phyloP scores from a whole-genome alignment of 2,329 filamentous ascomycete genomes.

The Fusarium odoratissimum region DNA sequence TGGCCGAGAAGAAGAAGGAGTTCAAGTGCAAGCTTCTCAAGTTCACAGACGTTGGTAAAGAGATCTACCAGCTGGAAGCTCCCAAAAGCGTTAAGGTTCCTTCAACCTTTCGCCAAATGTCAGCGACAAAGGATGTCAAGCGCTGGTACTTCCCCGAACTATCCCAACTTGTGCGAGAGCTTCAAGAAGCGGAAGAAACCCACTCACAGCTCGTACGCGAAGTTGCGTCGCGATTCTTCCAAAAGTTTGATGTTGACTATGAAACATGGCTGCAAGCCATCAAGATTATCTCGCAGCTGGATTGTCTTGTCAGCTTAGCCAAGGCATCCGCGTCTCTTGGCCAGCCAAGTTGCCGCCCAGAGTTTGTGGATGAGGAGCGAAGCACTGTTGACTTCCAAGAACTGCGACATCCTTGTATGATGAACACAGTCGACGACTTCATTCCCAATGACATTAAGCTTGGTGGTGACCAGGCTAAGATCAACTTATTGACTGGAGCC shows the following conservation, averaged over 20 bases:
- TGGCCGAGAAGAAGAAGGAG: slow-evolving; percentile 77
- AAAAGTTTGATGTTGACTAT: slow-evolving; percentile 89
- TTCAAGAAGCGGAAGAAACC: slow-evolving; percentile 94
- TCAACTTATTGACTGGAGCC: slow-evolving; percentile 92
- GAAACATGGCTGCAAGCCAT: slow-evolving; percentile 88
- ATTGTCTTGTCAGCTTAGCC: slow-evolving; percentile 93
- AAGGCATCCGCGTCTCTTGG: slow-evolving; percentile 88
- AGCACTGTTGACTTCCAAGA: slow-evolving; percentile 93
- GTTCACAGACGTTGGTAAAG: slow-evolving; percentile 90
- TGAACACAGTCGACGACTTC: slow-evolving; percentile 89
- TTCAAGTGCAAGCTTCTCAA: slow-evolving; percentile 79
- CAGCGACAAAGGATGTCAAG: slow-evolving; percentile 88
- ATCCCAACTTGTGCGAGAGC: slow-evolving; percentile 81
- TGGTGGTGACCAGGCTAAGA: slow-evolving; percentile 83
- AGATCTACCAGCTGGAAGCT: slow-evolving; percentile 95
- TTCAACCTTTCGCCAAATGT: slow-evolving; percentile 94
- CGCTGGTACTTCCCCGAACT: slow-evolving; percentile 93
- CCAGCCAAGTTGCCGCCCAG: slow-evolving; percentile 86
- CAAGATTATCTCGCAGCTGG: slow-evolving; percentile 88
- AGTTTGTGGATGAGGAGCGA: slow-evolving; percentile 86
- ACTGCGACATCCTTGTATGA: slow-evolving; percentile 94
- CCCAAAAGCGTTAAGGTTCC: slow-evolving; percentile 89
- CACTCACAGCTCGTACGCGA: slow-evolving; percentile 92
- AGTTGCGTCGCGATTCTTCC: slow-evolving; percentile 84
- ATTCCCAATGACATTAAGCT: slow-evolving; percentile 95